Conservation (phyloP, 495 filamentous ascomycete species). For the Aspergillus affinis region DNA sequence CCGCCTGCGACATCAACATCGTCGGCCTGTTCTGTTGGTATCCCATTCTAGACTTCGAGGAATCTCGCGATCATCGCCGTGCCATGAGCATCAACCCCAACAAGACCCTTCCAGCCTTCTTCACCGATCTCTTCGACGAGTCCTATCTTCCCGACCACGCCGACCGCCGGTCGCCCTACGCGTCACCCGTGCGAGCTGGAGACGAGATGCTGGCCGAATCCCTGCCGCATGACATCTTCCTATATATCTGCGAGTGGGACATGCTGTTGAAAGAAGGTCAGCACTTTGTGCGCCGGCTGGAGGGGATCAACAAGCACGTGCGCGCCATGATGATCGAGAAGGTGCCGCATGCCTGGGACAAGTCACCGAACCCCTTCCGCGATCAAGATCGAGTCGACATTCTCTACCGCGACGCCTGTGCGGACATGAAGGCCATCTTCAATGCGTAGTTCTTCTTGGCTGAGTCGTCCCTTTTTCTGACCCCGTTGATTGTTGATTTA, state of each 20-base stretch:
- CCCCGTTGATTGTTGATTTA: background rate
- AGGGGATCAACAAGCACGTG: slow-evolving; percentile 64
- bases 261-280: slow-evolving; percentile 82
- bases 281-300: slow-evolving; percentile 62
- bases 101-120: slow-evolving; percentile 67
- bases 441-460: slow-evolving; percentile 13
- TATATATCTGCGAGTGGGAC: slow-evolving; percentile 89
- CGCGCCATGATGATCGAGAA: slow-evolving; percentile 68
- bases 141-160: slow-evolving; percentile 65
- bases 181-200: slow-evolving; percentile 62
- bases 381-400: slow-evolving; percentile 44
- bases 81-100: slow-evolving; percentile 63
- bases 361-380: slow-evolving; percentile 75
- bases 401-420: slow-evolving; percentile 45
- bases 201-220: slow-evolving; percentile 48
- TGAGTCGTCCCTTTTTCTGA: background rate
- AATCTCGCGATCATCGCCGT: slow-evolving; percentile 71
- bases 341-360: slow-evolving; percentile 83
- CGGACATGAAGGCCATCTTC: slow-evolving; percentile 46
- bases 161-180: slow-evolving; percentile 55
- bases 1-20: slow-evolving; percentile 42
- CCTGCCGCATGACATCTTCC: slow-evolving; percentile 62
- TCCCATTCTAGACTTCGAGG: slow-evolving; percentile 79
- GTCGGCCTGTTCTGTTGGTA: slow-evolving; percentile 74
- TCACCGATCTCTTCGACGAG: slow-evolving; percentile 85